phyloP scores from a whole-genome alignment of 2,329 filamentous ascomycete genomes.

The Trichoderma polysporum region DNA sequence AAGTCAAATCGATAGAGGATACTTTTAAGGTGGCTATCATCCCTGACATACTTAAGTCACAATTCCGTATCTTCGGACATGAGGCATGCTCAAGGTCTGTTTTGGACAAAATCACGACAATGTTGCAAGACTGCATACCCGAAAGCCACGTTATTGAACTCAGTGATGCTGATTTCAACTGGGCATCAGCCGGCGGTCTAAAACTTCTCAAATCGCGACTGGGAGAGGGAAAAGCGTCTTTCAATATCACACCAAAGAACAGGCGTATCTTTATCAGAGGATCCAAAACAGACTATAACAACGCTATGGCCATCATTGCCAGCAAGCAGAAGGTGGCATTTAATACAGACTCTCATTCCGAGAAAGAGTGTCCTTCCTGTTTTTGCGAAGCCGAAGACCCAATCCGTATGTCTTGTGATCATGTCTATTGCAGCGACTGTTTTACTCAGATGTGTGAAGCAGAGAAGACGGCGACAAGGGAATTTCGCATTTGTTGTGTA shows the following conservation, averaged over 20 bases:
- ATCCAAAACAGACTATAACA: constrained; percentile 21
- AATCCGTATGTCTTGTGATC: constrained; percentile 38
- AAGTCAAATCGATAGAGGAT: background rate
- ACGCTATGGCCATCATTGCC: constrained; percentile 5
- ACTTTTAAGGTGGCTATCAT: constrained; percentile 1
- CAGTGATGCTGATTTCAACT: constrained; percentile 26
- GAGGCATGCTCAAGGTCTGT: background rate
- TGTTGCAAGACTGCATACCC: background rate
- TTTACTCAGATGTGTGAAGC: constrained; percentile 32
- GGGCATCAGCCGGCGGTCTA: constrained; percentile 36
- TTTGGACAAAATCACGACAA: background rate
- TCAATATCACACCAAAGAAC: constrained; percentile 34
- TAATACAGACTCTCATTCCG: background rate
- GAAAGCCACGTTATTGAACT: constrained; percentile 31
- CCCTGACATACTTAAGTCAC: constrained; percentile 2
- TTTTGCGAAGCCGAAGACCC: constrained; percentile 38
- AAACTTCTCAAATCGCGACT: constrained; percentile 28
- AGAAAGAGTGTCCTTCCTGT: constrained; percentile 35
- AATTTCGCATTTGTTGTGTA: constrained; percentile 14
- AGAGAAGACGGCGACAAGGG: background rate
- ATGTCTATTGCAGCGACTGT: constrained; percentile 44
- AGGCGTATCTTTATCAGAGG: constrained; percentile 29
- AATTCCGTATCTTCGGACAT: constrained; percentile 2
- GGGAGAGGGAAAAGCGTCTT: constrained; percentile 23
- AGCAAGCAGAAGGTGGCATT: background rate